These are phyloP conservation scores for Paracorniculantispora psalliotae DNA, from an alignment of 2,329 filamentous ascomycete genomes.

Conservation along the genomic window DNA sequence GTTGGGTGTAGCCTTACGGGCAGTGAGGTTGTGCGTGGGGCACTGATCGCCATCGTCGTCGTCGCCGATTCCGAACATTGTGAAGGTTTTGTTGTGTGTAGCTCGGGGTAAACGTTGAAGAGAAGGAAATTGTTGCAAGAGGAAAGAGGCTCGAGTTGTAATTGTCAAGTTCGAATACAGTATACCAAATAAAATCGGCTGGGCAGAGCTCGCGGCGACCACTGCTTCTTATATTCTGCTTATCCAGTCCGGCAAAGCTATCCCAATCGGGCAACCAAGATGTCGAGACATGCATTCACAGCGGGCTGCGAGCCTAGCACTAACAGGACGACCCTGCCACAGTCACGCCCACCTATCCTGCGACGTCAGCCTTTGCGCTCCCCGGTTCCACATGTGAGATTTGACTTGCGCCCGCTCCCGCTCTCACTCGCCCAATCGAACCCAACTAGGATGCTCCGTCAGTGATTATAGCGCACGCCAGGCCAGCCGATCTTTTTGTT, in stretches of 20 bases:
- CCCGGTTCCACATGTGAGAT: conserved; percentile 7
- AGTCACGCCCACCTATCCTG: background rate
- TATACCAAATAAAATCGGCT: background rate
- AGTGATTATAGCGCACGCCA: background rate
- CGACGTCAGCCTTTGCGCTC: conserved; percentile 1
- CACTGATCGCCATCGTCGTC: conserved; percentile 10
- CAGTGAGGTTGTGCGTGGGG: conserved; percentile 10
- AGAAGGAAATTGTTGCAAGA: background rate
- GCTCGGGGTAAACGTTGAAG: background rate
- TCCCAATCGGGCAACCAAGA: conserved; percentile 10
- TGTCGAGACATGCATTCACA: background rate
- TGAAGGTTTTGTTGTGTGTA: background rate
- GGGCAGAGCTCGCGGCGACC: background rate
- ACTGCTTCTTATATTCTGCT: conserved; percentile 6
- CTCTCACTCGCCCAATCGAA: background rate
- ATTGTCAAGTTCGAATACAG: background rate
- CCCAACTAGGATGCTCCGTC: background rate
- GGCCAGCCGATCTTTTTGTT: background rate
- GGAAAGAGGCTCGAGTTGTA: background rate
- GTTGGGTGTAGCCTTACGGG: conserved; percentile 3
- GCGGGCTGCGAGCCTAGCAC: background rate
- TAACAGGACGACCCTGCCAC: background rate
- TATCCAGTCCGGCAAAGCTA: background rate
- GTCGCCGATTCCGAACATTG: conserved; percentile 10
- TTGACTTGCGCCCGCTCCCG: background rate